Percentiles rank a stretch among this genome's conserved stretches.
phyloP scores from a whole-genome alignment of 2,329 filamentous ascomycete species.

The Trichoderma cornu-damae region DNA sequence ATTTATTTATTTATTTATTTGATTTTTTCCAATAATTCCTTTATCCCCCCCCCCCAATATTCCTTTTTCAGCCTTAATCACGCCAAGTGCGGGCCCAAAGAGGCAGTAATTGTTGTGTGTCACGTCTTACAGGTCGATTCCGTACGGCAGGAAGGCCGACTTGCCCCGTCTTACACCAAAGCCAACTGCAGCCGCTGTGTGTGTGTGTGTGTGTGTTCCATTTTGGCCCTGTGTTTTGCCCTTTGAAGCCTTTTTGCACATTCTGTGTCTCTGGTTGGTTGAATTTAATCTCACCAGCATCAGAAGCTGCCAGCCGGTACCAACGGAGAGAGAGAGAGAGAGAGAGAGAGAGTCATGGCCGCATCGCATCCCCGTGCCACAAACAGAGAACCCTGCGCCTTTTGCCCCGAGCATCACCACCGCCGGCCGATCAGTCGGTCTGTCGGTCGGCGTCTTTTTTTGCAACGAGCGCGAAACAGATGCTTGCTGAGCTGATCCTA shows the following conservation, averaged over 20 bases:
- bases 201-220: too few relatives aligned
- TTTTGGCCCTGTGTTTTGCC: neutral
- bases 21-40: neutral
- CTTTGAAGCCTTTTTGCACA: neutral
- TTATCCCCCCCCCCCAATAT: too few relatives aligned
- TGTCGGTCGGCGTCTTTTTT: too few relatives aligned
- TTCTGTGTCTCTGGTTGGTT: slow-evolving; percentile 10
- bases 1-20: too few relatives aligned
- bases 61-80: neutral
- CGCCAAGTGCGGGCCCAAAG: neutral
- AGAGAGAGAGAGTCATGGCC: too few relatives aligned
- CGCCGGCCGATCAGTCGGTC: too few relatives aligned
- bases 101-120: neutral
- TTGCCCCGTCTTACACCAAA: neutral
- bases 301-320: too few relatives aligned
- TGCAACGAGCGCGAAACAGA: neutral
- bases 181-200: neutral
- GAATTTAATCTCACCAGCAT: too few relatives aligned
- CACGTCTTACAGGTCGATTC: neutral
- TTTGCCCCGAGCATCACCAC: neutral
- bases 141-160: neutral
- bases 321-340: too few relatives aligned
- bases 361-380: too few relatives aligned
- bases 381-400: neutral
- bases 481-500: slow-evolving; percentile 1